Evolutionary conservation across 495 filamentous ascomycete genomes (phyloP).

Genomic region (Penicillium robsamsonii): DNA sequence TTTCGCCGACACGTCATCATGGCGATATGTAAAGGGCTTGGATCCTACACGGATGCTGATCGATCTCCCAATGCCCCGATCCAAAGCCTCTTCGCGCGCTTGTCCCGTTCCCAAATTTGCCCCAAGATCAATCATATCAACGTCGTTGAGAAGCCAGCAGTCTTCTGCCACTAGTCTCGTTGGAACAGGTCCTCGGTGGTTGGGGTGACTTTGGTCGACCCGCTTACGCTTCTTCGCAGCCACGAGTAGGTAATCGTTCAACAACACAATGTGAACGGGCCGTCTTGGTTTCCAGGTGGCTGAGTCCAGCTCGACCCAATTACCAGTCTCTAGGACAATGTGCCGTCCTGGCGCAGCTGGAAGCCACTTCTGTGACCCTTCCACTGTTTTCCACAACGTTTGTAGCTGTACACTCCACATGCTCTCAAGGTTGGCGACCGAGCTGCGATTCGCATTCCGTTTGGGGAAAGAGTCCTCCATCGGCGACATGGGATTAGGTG

Average conservation of each 20-base stretch:
- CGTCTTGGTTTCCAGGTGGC: slow-evolving; percentile 90
- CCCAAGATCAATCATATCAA: slow-evolving; percentile 86
- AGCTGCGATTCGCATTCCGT: slow-evolving; percentile 50
- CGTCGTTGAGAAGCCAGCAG: slow-evolving; percentile 92
- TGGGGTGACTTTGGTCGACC: slow-evolving; percentile 59
- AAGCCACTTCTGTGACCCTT: slow-evolving; percentile 94
- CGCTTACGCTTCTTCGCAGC: slow-evolving; percentile 90
- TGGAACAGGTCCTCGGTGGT: slow-evolving; percentile 57
- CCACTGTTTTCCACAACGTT: slow-evolving; percentile 88
- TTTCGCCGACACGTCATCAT: slow-evolving; percentile 77
- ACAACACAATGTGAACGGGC: slow-evolving; percentile 80
- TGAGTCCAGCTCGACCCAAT: slow-evolving; percentile 95
- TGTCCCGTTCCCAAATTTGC: slow-evolving; percentile 57
- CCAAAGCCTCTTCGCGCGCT: slow-evolving; percentile 54
- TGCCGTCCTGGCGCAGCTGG: slow-evolving; percentile 89
- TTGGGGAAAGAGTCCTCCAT: slow-evolving; percentile 51
- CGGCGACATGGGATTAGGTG: slow-evolving; percentile 43
- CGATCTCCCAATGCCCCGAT: slow-evolving; percentile 73
- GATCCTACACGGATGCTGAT: slow-evolving; percentile 86
- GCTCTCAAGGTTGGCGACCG: slow-evolving; percentile 88
- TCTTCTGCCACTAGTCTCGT: slow-evolving; percentile 86
- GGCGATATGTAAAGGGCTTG: slow-evolving; percentile 90
- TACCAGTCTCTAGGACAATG: slow-evolving; percentile 81
- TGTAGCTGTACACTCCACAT: slow-evolving; percentile 85
- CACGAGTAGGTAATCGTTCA: slow-evolving; percentile 93